These are phyloP conservation scores for Naganishia kalamii DNA, from an alignment of 768 basidiomycete genomes.

Conservation along the genomic window DNA sequence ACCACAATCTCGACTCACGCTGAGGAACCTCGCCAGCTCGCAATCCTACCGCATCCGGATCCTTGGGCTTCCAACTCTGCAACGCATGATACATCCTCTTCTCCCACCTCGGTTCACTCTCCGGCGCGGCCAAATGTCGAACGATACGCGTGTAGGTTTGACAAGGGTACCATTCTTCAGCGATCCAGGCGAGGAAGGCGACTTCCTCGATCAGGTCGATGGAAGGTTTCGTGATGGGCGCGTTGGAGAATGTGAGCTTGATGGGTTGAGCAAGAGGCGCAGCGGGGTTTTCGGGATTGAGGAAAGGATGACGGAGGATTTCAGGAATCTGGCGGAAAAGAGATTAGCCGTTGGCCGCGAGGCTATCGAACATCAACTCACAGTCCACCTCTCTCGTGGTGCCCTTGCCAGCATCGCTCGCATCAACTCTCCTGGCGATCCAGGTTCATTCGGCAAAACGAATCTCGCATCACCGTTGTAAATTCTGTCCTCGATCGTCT, in stretches of 20 bases:
- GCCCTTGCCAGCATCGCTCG: constrained; percentile 33
- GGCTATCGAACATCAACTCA: constrained; percentile 24
- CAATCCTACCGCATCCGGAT: constrained; percentile 23
- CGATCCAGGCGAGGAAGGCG: constrained; percentile 18
- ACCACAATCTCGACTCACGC: neutral
- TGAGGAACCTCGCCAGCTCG: constrained; percentile 16
- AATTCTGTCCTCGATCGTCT: constrained; percentile 29
- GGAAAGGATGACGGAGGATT: constrained; percentile 37
- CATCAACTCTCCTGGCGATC: constrained; percentile 31
- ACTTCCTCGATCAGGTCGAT: constrained; percentile 16
- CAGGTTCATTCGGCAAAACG: constrained; percentile 12
- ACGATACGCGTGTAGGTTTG: constrained; percentile 7
- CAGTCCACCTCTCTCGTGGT: constrained; percentile 33
- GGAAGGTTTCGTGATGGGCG: constrained; percentile 10
- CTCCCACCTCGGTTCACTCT: constrained; percentile 17
- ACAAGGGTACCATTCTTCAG: constrained; percentile 21
- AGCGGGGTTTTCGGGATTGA: constrained; percentile 24
- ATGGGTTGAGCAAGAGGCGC: constrained; percentile 10
- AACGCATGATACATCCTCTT: constrained; percentile 26
- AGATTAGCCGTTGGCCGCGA: neutral
- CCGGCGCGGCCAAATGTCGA: constrained; percentile 4
- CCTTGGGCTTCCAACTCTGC: constrained; percentile 24
- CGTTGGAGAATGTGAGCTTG: constrained; percentile 7
- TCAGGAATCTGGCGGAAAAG: constrained; percentile 29
- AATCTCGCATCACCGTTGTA: constrained; percentile 21